Percentiles rank a stretch among this genome's conserved stretches.
These are phyloP conservation scores for Schizophyllum commune DNA, from an alignment of 1,284 basidiomycete genomes.

Conservation along the genomic window DNA sequence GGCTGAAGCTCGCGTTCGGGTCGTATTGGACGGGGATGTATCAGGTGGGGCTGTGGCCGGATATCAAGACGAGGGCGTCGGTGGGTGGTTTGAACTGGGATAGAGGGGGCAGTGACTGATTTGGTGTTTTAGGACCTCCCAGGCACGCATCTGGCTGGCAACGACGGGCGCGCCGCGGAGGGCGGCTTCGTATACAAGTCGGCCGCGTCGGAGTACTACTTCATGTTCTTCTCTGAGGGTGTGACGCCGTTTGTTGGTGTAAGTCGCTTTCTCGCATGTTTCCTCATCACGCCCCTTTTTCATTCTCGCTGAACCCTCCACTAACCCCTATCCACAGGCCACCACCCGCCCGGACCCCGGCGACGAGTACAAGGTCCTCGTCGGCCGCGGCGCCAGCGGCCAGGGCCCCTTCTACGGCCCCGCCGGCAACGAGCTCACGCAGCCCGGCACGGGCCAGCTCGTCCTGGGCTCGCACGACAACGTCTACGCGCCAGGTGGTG, in stretches of 20 bases:
- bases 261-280: not conserved
- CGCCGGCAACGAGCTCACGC: slow-evolving; percentile 15
- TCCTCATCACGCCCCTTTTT: not conserved
- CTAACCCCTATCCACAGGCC: too few species aligned
- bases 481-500: slow-evolving; percentile 24
- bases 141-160: slow-evolving; percentile 12
- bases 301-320: too few species aligned
- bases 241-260: not conserved
- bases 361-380: slow-evolving; percentile 18
- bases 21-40: slow-evolving; percentile 12
- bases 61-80: not conserved
- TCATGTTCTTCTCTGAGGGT: slow-evolving; percentile 1
- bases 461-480: slow-evolving; percentile 26
- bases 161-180: slow-evolving; percentile 7
- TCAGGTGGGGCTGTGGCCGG: not conserved
- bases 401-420: slow-evolving; percentile 23
- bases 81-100: not conserved
- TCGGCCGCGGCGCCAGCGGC: slow-evolving; percentile 21
- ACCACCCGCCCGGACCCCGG: not conserved
- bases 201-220: slow-evolving; percentile 1
- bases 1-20: slow-evolving; percentile 8
- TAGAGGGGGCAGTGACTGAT: not conserved
- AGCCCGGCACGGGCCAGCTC: slow-evolving; percentile 20
- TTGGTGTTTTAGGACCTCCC: slow-evolving; percentile 2
- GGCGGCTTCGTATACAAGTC: slow-evolving; percentile 9